phyloP scores from a whole-genome alignment of 192 early-diverging fungal species.

The Chytriomyces sp. region DNA sequence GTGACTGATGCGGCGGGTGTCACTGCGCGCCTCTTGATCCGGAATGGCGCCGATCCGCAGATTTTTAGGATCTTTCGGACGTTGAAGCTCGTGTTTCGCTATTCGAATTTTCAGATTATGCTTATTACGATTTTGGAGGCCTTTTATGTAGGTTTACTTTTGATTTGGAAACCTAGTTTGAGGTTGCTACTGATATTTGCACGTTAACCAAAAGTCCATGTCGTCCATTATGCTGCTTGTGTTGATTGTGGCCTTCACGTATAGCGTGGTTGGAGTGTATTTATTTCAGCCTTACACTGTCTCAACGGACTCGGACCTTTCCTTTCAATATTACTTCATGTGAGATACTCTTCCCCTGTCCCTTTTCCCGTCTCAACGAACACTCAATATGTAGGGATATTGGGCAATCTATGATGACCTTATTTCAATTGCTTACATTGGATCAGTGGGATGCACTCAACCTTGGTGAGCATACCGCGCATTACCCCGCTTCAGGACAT shows the following conservation, averaged over 20 bases:
- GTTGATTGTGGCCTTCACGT: conserved; percentile 37
- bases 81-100: conserved; percentile 44
- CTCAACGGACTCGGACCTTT: conserved; percentile 23
- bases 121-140: conserved; percentile 50
- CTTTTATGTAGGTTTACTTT: conserved; percentile 30
- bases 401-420: conserved; percentile 37
- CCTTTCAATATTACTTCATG: conserved; percentile 41
- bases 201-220: conserved; percentile 34
- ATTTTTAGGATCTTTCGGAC: conserved; percentile 38
- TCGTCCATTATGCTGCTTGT: conserved; percentile 47
- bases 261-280: conserved; percentile 46
- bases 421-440: conserved; percentile 51
- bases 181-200: not conserved
- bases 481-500: not conserved
- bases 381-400: conserved; percentile 26
- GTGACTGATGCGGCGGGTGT: conserved; percentile 11
- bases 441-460: conserved; percentile 52
- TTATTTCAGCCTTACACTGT: conserved; percentile 34
- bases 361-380: not conserved
- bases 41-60: conserved; percentile 4
- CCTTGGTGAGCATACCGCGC: not conserved
- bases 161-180: not conserved
- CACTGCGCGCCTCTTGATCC: not conserved
- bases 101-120: conserved; percentile 42
- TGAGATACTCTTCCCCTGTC: not conserved